These are phyloP conservation scores for Penicillium sp. DNA, from an alignment of 2,329 filamentous ascomycete species.

Conservation along the genomic window DNA sequence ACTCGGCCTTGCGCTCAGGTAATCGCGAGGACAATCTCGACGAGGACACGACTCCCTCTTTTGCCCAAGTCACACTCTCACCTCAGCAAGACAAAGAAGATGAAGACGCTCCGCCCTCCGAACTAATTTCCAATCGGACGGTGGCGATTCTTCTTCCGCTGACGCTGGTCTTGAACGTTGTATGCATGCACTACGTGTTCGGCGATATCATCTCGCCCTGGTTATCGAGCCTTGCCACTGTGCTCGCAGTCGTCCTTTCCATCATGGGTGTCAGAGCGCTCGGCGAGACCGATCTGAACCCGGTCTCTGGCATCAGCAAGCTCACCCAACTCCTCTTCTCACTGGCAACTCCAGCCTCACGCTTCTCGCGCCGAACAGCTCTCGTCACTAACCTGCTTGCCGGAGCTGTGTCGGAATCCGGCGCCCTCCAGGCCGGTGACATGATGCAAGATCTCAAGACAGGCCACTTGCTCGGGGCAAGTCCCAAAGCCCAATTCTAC, in stretches of 20 bases:
- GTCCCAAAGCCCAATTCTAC: constrained; percentile 92
- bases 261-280: constrained; percentile 61
- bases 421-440: constrained; percentile 90
- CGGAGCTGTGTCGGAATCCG: constrained; percentile 76
- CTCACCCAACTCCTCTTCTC: constrained; percentile 94
- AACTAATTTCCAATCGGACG: constrained; percentile 67
- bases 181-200: constrained; percentile 77
- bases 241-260: constrained; percentile 68
- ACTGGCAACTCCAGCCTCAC: constrained; percentile 71
- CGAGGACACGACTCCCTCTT: too few species aligned
- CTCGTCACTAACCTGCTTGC: constrained; percentile 95
- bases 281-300: constrained; percentile 87
- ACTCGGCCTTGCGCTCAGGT: constrained; percentile 24
- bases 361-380: constrained; percentile 69
- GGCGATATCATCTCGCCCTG: constrained; percentile 72
- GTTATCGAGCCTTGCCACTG: constrained; percentile 68
- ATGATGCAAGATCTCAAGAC: constrained; percentile 97
- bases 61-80: background rate
- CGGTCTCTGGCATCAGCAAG: constrained; percentile 94
- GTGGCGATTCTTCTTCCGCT: constrained; percentile 69
- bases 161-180: constrained; percentile 73
- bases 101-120: constrained; percentile 75
- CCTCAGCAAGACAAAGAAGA: constrained; percentile 37
- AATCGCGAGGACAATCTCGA: constrained; percentile 5
- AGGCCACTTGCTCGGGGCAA: constrained; percentile 83